Evolutionary conservation across 192 early-diverging fungal species (phyloP).

Genomic region (Chytriomyces hyalinus): DNA sequence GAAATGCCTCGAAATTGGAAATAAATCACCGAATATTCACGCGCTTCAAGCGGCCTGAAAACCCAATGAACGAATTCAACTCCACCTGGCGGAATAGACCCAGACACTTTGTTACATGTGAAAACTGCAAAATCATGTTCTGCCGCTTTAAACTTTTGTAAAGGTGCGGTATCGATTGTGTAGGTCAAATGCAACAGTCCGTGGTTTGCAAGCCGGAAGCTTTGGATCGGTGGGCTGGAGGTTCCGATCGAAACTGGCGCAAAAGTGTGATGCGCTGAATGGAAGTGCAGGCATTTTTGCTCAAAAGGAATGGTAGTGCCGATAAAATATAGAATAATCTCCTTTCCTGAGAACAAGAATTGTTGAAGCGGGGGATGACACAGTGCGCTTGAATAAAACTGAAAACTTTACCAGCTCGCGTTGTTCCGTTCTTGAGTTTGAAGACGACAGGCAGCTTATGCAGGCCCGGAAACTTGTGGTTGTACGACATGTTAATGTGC

Average conservation of each 20-base stretch:
- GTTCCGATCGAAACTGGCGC: conserved; percentile 50
- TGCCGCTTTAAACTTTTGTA: conserved; percentile 45
- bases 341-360: conserved; percentile 41
- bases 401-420: conserved; percentile 32
- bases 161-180: conserved; percentile 43
- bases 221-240: conserved; percentile 51
- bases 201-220: conserved; percentile 45
- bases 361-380: too few relatives aligned
- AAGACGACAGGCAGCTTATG: conserved; percentile 61
- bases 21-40: conserved; percentile 49
- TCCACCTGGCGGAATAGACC: conserved; percentile 47
- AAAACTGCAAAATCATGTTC: conserved; percentile 54
- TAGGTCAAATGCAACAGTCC: conserved; percentile 50
- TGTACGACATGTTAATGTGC: conserved; percentile 55
- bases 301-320: conserved; percentile 51
- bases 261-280: conserved; percentile 41
- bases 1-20: background rate
- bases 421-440: conserved; percentile 56
- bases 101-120: conserved; percentile 40
- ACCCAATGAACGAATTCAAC: conserved; percentile 55
- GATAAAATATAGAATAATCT: conserved; percentile 52
- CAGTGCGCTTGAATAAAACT: background rate
- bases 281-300: conserved; percentile 57
- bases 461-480: conserved; percentile 56
- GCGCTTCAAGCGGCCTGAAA: conserved; percentile 56